Conservation (phyloP, 2,329 filamentous ascomycete species). For the Stagonosporopsis chrysanthemi region DNA sequence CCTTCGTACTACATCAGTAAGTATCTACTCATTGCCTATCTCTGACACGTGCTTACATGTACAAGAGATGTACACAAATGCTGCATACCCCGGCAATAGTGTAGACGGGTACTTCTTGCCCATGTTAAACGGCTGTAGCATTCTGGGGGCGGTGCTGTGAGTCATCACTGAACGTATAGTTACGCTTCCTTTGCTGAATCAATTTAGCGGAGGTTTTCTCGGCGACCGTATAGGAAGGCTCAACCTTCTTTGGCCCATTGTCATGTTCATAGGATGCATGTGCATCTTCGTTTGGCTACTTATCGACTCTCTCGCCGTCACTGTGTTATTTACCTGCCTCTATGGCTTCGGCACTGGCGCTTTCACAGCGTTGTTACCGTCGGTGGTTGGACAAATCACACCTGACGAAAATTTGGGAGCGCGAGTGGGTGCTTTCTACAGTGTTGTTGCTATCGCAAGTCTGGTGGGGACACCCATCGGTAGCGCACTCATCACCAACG, state of each 20-base stretch:
- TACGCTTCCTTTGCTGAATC: neutral
- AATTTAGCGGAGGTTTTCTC: slow-evolving; percentile 57
- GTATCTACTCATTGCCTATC: neutral
- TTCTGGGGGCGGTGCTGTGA: slow-evolving; percentile 62
- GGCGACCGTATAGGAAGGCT: slow-evolving; percentile 63
- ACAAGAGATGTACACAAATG: slow-evolving; percentile 66
- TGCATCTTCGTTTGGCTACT: slow-evolving; percentile 65
- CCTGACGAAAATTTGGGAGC: slow-evolving; percentile 74
- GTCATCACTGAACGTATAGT: slow-evolving; percentile 30
- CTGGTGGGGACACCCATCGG: slow-evolving; percentile 73
- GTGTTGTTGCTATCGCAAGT: slow-evolving; percentile 68
- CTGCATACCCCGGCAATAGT: slow-evolving; percentile 57
- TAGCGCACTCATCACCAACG: slow-evolving; percentile 52
- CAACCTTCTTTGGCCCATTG: slow-evolving; percentile 62
- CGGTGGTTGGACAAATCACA: slow-evolving; percentile 73
- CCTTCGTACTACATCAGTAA: slow-evolving; percentile 50
- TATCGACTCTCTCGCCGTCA: slow-evolving; percentile 58
- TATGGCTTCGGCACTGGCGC: slow-evolving; percentile 75
- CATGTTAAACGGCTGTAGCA: slow-evolving; percentile 58
- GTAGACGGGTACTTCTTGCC: slow-evolving; percentile 58
- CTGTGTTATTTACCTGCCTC: slow-evolving; percentile 70
- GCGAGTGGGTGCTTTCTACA: slow-evolving; percentile 70
- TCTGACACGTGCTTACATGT: neutral
- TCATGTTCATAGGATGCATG: slow-evolving; percentile 51
- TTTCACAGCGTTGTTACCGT: slow-evolving; percentile 68